Conservation (phyloP, 768 basidiomycete species). For the Mycena indigotica region DNA sequence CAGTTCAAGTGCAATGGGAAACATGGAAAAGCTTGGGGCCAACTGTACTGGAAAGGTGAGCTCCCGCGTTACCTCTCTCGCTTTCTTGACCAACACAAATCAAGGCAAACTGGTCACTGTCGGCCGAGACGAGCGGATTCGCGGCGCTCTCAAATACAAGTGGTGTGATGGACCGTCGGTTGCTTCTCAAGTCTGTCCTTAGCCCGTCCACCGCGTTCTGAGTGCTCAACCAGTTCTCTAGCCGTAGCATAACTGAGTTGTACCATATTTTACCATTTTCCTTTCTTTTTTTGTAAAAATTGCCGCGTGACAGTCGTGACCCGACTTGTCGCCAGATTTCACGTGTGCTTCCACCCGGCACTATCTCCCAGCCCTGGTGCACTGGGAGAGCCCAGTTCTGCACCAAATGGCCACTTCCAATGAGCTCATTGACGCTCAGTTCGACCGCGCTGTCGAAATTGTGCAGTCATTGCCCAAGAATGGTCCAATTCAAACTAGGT, state of each 20-base stretch:
- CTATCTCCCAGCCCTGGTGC: background rate
- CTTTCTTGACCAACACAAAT: conserved; percentile 1
- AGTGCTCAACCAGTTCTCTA: background rate
- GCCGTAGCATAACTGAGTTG: background rate
- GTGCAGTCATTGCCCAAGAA: conserved; percentile 91
- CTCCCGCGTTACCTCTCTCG: conserved; percentile 2
- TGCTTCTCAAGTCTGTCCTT: conserved; percentile 13
- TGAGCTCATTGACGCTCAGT: conserved; percentile 78
- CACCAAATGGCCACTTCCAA: conserved; percentile 46
- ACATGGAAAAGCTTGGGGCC: conserved; percentile 85
- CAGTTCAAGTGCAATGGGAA: conserved; percentile 71
- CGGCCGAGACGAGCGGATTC: conserved; percentile 60
- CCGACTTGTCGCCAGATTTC: too few relatives aligned
- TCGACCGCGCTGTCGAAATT: conserved; percentile 92
- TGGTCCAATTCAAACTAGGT: conserved; percentile 89
- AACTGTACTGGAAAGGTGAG: conserved; percentile 77
- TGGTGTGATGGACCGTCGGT: conserved; percentile 66
- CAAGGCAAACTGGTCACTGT: conserved; percentile 64
- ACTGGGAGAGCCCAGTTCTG: background rate
- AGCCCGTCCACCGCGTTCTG: background rate
- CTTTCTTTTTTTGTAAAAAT: too few relatives aligned
- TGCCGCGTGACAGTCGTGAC: too few relatives aligned
- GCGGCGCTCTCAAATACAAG: conserved; percentile 71
- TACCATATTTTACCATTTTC: background rate
- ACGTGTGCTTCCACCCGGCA: background rate